Conservation (phyloP, 2,329 filamentous ascomycete species). For the Aaosphaeria pasadenensis region DNA sequence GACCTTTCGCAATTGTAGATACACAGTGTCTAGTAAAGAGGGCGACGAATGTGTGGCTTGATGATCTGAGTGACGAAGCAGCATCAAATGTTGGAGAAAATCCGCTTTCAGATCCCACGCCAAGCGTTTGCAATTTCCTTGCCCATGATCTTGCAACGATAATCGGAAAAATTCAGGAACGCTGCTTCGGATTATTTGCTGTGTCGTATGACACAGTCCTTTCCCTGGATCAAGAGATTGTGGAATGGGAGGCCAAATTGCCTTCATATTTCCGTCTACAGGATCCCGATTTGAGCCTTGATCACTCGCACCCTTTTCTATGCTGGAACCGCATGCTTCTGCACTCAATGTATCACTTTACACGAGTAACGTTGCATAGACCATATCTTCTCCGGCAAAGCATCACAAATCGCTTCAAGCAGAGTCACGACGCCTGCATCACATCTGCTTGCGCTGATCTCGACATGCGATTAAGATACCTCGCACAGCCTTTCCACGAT, state of each 20-base stretch:
- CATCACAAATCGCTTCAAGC: constrained; percentile 39
- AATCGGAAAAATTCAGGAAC: constrained; percentile 40
- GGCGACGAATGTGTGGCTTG: constrained; percentile 40
- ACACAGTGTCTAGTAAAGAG: constrained; percentile 39
- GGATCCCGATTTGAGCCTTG: constrained; percentile 29
- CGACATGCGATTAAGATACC: constrained; percentile 34
- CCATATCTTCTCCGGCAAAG: constrained; percentile 40
- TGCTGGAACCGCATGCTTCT: constrained; percentile 40
- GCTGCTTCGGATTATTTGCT: constrained; percentile 37
- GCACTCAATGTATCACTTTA: constrained; percentile 41
- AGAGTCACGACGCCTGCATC: constrained; percentile 42
- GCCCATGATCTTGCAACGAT: constrained; percentile 35
- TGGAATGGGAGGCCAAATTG: constrained; percentile 29
- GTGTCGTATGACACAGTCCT: constrained; percentile 40
- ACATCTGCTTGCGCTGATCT: constrained; percentile 42
- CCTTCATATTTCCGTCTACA: constrained; percentile 37
- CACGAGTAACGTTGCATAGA: constrained; percentile 40
- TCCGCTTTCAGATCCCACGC: constrained; percentile 32
- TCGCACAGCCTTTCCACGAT: constrained; percentile 27
- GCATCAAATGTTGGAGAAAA: constrained; percentile 15
- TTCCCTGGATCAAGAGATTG: constrained; percentile 32
- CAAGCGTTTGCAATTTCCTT: constrained; percentile 30
- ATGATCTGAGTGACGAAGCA: constrained; percentile 32
- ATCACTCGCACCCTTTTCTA: constrained; percentile 26
- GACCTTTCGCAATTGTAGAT: constrained; percentile 40